These are phyloP conservation scores for Thalassiosira exigua DNA, from an alignment of 352 stramenopile species.

Conservation along the genomic window DNA sequence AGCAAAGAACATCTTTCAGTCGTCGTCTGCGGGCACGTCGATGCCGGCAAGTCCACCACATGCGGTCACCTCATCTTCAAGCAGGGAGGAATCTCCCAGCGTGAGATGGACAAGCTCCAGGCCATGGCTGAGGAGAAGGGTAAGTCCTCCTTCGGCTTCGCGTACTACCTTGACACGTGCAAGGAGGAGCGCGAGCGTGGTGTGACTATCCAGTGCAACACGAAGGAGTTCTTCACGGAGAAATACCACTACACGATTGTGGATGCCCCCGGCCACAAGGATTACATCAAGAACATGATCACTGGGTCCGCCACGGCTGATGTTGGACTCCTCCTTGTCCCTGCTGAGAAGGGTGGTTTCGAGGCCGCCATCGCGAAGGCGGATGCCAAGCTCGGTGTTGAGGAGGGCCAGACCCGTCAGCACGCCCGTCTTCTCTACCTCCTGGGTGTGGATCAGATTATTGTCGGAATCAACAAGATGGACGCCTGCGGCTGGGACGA, in stretches of 20 bases:
- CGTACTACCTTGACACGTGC: conserved; percentile 80
- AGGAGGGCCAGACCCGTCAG: conserved; percentile 78
- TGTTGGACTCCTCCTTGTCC: conserved; percentile 77
- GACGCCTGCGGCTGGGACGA: conserved; percentile 85
- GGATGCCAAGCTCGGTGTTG: conserved; percentile 74
- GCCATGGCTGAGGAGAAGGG: conserved; percentile 71
- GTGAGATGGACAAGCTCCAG: conserved; percentile 81
- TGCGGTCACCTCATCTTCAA: conserved; percentile 83
- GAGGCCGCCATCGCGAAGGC: conserved; percentile 78
- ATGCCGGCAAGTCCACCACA: conserved; percentile 79
- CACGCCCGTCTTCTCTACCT: conserved; percentile 79
- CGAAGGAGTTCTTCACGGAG: conserved; percentile 81
- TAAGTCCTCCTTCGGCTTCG: conserved; percentile 80
- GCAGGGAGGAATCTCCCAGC: conserved; percentile 71
- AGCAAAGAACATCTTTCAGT: conserved; percentile 75
- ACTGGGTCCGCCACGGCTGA: conserved; percentile 77
- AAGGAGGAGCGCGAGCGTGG: conserved; percentile 80
- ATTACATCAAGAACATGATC: conserved; percentile 85
- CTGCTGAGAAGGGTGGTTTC: conserved; percentile 77
- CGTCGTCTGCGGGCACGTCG: conserved; percentile 80
- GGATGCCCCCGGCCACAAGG: conserved; percentile 77
- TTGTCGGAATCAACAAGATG: conserved; percentile 89
- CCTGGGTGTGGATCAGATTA: conserved; percentile 87
- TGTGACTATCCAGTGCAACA: conserved; percentile 82
- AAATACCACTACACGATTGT: conserved; percentile 84